Conservation (phyloP, 805 yeast species). For the Trichomonascus vanleenenianus region DNA sequence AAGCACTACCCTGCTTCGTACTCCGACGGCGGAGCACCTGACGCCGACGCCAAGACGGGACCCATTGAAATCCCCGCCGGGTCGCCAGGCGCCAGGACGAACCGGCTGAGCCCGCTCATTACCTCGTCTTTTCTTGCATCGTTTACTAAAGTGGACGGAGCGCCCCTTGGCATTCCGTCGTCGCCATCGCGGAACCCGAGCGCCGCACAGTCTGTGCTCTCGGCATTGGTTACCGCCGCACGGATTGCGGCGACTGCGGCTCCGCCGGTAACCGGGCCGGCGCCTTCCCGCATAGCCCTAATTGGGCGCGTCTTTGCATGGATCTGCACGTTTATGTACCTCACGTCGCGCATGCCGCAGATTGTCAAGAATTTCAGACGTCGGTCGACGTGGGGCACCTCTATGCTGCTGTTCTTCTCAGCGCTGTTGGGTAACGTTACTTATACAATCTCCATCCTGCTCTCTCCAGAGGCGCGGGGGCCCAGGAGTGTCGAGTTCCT, state of each 20-base stretch:
- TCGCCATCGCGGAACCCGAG: too few species aligned
- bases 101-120: conserved; percentile 5
- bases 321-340: conserved; percentile 68
- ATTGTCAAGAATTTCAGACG: conserved; percentile 65
- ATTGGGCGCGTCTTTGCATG: conserved; percentile 58
- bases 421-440: conserved; percentile 74
- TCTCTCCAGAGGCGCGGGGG: conserved; percentile 46
- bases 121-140: conserved; percentile 31
- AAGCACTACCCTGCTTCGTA: neutral
- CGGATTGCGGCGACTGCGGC: conserved; percentile 7
- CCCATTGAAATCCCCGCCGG: too few species aligned
- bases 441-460: conserved; percentile 66
- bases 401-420: conserved; percentile 70
- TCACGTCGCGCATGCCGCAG: conserved; percentile 80
- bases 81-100: too few species aligned
- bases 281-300: neutral
- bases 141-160: conserved; percentile 18
- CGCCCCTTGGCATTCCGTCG: too few species aligned
- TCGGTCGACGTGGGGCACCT: conserved; percentile 79
- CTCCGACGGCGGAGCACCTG: too few species aligned
- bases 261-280: neutral
- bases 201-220: too few species aligned
- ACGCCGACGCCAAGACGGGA: too few species aligned
- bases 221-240: too few species aligned
- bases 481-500: conserved; percentile 40